phyloP scores from a whole-genome alignment of 768 basidiomycete species.

The Gyrodon lividus region DNA sequence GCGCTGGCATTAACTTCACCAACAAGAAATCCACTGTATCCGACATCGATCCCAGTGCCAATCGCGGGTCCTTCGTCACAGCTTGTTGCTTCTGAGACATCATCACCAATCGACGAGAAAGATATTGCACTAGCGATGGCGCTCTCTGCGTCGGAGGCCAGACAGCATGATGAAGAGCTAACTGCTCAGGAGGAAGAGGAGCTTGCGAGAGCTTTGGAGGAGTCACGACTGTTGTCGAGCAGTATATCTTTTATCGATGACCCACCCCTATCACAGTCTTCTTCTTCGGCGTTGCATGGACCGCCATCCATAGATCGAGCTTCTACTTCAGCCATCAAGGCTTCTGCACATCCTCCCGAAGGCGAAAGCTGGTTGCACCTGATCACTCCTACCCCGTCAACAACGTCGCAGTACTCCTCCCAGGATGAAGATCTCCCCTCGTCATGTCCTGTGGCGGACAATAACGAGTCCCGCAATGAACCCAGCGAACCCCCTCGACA shows the following conservation, averaged over 20 bases:
- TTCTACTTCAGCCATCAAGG: slow-evolving; percentile 16
- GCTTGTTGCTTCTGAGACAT: slow-evolving; percentile 1
- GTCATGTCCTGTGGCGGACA: slow-evolving; percentile 19
- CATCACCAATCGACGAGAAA: slow-evolving; percentile 41
- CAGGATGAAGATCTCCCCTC: slow-evolving; percentile 28
- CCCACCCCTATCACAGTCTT: background rate
- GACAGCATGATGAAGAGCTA: slow-evolving; percentile 23
- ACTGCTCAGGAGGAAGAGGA: slow-evolving; percentile 58
- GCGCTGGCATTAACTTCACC: slow-evolving; percentile 11
- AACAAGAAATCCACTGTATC: slow-evolving; percentile 33
- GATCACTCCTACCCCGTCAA: slow-evolving; percentile 27
- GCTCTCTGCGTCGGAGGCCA: slow-evolving; percentile 41
- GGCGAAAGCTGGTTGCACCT: slow-evolving; percentile 34
- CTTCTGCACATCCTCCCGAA: slow-evolving; percentile 17
- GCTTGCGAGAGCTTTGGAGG: slow-evolving; percentile 59
- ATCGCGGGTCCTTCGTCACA: slow-evolving; percentile 10
- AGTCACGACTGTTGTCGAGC: slow-evolving; percentile 38
- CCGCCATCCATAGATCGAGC: slow-evolving; percentile 13
- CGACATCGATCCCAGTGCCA: slow-evolving; percentile 28
- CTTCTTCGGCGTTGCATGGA: slow-evolving; percentile 8
- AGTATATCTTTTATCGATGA: slow-evolving; percentile 11
- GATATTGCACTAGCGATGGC: slow-evolving; percentile 48
- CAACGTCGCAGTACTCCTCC: slow-evolving; percentile 15
- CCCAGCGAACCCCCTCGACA: slow-evolving; percentile 2
- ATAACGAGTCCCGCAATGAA: slow-evolving; percentile 12